These are phyloP conservation scores for Penstemon davidsonii DNA, from an alignment of 257 asterid species.

Conservation along the genomic window DNA sequence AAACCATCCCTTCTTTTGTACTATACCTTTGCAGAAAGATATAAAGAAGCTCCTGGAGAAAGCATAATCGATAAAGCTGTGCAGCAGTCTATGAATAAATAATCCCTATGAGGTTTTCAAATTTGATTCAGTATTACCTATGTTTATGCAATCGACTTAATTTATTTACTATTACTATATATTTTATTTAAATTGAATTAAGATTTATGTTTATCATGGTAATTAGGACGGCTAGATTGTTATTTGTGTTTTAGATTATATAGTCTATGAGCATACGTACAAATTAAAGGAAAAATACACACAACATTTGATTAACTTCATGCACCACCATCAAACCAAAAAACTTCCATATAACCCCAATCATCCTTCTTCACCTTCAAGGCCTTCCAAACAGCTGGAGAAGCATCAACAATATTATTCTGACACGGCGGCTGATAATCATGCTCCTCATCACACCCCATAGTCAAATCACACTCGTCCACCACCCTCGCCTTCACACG, in stretches of 20 bases:
- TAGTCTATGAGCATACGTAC: no score
- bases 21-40: slow-evolving; percentile 63
- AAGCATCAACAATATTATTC: slow-evolving; percentile 38
- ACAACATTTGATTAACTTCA: background rate
- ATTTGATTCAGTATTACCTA: slow-evolving; percentile 2
- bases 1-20: background rate
- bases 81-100: slow-evolving; percentile 11
- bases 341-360: slow-evolving; percentile 28
- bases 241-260: no score
- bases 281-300: no score
- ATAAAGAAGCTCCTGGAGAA: slow-evolving; percentile 76
- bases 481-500: slow-evolving; percentile 22
- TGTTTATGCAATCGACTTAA: slow-evolving; percentile 9
- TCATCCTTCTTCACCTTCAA: slow-evolving; percentile 16
- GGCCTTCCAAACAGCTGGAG: slow-evolving; percentile 33
- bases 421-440: slow-evolving; percentile 33
- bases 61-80: slow-evolving; percentile 27
- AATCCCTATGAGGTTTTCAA: slow-evolving; percentile 14
- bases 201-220: slow-evolving; percentile 1
- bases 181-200: background rate
- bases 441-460: slow-evolving; percentile 29
- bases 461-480: slow-evolving; percentile 37
- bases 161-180: slow-evolving; percentile 3
- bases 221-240: no score
- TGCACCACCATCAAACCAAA: slow-evolving; percentile 29